phyloP scores from a whole-genome alignment of 1,139 yeast species.

The Pichia sp. region DNA sequence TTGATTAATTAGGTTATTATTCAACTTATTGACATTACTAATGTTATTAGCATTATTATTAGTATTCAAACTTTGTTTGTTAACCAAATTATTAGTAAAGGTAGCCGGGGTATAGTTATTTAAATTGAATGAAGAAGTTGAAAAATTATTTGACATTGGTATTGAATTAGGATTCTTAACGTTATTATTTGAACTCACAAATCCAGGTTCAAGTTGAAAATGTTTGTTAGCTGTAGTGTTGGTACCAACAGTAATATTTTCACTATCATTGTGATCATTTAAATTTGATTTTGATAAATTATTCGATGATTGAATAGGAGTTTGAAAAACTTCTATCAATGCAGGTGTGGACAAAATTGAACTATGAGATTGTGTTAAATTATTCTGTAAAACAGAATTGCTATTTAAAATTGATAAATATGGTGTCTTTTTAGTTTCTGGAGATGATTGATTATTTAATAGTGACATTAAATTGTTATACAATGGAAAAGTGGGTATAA shows the following conservation, averaged over 20 bases:
- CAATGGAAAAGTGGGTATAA: neutral
- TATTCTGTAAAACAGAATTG: neutral
- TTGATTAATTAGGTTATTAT: neutral
- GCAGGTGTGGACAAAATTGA: neutral
- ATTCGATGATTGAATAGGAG: slow-evolving; percentile 1
- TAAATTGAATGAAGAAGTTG: neutral
- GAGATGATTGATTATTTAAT: neutral
- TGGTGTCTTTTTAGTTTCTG: slow-evolving; percentile 7
- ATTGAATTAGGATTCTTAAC: neutral
- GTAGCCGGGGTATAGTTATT: neutral
- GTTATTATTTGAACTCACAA: neutral
- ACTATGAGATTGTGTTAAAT: neutral
- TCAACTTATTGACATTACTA: neutral
- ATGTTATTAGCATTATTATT: neutral
- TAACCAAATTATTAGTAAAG: neutral
- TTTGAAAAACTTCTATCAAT: slow-evolving; percentile 1
- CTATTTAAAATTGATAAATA: neutral
- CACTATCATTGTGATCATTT: neutral
- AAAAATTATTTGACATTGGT: neutral
- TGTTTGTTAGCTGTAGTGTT: neutral
- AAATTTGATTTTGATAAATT: neutral
- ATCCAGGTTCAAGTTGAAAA: slow-evolving; percentile 4
- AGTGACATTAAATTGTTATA: neutral
- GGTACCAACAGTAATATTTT: neutral
- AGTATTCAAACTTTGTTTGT: neutral